Conservation (phyloP, 2,329 filamentous ascomycete species). For the Alternaria arbusti region DNA sequence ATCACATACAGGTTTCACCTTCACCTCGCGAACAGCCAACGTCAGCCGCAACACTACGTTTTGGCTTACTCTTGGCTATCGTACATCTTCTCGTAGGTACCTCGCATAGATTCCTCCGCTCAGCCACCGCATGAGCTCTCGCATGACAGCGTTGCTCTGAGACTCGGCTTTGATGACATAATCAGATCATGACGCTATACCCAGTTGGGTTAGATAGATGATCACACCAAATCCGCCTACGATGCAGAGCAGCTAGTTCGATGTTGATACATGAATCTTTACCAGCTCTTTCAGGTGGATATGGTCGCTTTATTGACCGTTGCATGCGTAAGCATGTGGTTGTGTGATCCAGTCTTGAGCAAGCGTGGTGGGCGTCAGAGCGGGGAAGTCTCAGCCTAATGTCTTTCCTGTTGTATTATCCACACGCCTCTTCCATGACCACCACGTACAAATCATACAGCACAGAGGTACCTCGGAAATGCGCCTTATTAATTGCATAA, state of each 20-base stretch:
- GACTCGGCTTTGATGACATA: no score
- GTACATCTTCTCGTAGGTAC: not conserved
- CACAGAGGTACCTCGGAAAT: not conserved
- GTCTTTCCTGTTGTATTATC: not conserved
- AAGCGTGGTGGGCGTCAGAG: not conserved
- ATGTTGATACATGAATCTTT: no score
- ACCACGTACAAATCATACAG: not conserved
- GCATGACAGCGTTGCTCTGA: no score
- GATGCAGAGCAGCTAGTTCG: no score
- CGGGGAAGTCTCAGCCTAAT: not conserved
- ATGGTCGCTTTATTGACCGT: rapidly evolving
- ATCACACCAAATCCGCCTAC: no score
- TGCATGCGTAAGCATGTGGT: not conserved
- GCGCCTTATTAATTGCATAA: not conserved
- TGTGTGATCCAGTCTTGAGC: not conserved
- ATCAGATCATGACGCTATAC: no score
- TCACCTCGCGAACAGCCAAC: not conserved
- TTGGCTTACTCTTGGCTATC: not conserved
- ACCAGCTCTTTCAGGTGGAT: no score
- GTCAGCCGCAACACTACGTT: rapidly evolving
- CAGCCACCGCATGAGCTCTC: not conserved
- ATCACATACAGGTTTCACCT: not conserved
- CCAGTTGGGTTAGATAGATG: no score
- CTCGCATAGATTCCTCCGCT: not conserved
- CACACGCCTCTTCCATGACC: not conserved